phyloP scores from a whole-genome alignment of 129 eudicot genomes.

The Artemisia argyi region DNA sequence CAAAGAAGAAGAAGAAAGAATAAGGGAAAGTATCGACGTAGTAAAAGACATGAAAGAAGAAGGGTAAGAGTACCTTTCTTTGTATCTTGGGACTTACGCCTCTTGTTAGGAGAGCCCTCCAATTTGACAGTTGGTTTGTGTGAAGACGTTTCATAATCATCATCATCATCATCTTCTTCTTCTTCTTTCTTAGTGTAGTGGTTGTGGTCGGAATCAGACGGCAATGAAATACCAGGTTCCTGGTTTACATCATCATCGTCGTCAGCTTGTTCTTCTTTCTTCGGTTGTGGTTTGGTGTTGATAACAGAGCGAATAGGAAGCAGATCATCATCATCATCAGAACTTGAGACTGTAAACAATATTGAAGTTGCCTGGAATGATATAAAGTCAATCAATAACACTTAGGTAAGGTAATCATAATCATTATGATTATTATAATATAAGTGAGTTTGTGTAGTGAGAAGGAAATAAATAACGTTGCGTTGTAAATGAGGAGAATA shows the following conservation, averaged over 20 bases:
- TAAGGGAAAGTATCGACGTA: too few species aligned
- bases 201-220: slow-evolving; percentile 64
- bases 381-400: not conserved
- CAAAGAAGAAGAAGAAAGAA: slow-evolving; percentile 2
- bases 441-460: too few species aligned
- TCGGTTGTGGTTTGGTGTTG: slow-evolving; percentile 10
- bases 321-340: slow-evolving; percentile 46
- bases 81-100: slow-evolving; percentile 37
- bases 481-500: too few species aligned
- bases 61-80: too few species aligned
- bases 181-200: slow-evolving; percentile 19
- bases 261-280: not conserved
- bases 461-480: too few species aligned
- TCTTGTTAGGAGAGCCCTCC: slow-evolving; percentile 46
- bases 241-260: too few species aligned
- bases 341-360: slow-evolving; percentile 65
- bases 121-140: not conserved
- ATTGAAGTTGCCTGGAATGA: slow-evolving; percentile 47
- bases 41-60: too few species aligned
- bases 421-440: too few species aligned
- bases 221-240: slow-evolving; percentile 16
- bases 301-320: slow-evolving; percentile 34
- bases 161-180: slow-evolving; percentile 33
- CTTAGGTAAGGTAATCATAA: too few species aligned
- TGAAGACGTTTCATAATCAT: slow-evolving; percentile 33